phyloP scores from a whole-genome alignment of 2,329 filamentous ascomycete species.

The Diplodia mutila region DNA sequence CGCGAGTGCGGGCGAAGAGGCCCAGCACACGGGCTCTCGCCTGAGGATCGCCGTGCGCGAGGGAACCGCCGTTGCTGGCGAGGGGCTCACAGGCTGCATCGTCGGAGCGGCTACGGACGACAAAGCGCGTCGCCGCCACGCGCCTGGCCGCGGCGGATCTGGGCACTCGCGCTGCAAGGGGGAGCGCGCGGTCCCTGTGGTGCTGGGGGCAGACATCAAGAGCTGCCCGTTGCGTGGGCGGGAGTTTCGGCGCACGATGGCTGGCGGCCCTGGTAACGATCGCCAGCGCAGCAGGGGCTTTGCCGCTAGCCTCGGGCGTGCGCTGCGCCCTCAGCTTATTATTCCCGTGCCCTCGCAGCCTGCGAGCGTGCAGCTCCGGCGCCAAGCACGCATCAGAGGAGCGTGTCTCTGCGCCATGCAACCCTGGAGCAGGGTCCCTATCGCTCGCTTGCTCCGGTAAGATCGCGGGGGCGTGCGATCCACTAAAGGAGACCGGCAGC shows the following conservation, averaged over 20 bases:
- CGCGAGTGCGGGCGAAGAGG: not conserved
- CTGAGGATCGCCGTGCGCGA: constrained; percentile 13
- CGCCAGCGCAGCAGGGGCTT: constrained; percentile 12
- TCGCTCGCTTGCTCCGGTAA: not conserved
- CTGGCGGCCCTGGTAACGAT: not conserved
- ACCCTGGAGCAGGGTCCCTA: not conserved
- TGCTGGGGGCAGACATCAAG: not conserved
- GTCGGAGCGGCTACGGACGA: too few relatives aligned
- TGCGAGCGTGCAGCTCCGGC: too few relatives aligned
- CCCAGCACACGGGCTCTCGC: not conserved
- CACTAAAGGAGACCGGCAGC: not conserved
- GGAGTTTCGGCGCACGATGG: not conserved
- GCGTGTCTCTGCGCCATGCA: constrained; percentile 17
- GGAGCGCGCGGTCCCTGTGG: not conserved
- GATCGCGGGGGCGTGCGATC: constrained; percentile 11
- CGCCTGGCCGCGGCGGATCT: not conserved
- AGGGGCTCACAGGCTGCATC: constrained; percentile 10
- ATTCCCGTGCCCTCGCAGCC: constrained; percentile 5
- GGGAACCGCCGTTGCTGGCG: not conserved
- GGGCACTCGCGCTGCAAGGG: not conserved
- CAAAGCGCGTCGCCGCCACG: not conserved
- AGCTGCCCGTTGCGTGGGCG: not conserved
- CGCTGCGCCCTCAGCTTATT: constrained; percentile 1
- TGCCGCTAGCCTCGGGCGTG: not conserved
- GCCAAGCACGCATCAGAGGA: too few relatives aligned